Percentiles rank a stretch among this genome's conserved stretches.
phyloP scores from a whole-genome alignment of 768 basidiomycete species.

The Macrolepiota albuminosa region DNA sequence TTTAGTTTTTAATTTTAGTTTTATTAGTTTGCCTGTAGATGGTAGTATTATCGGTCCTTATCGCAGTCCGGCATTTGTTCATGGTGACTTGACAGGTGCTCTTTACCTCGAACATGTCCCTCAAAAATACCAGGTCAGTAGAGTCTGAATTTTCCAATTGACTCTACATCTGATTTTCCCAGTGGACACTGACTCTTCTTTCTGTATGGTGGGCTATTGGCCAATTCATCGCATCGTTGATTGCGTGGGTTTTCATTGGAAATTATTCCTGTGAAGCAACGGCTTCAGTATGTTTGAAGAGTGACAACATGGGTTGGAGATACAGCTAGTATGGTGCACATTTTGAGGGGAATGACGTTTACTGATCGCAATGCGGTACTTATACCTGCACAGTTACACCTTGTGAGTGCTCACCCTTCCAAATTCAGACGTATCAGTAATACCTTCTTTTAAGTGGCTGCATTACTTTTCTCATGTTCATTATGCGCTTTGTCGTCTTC shows the following conservation, averaged over 20 bases:
- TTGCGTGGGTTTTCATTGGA: conserved; percentile 53
- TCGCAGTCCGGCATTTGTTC: background rate
- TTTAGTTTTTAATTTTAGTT: conserved; percentile 9
- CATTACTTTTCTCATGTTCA: conserved; percentile 48
- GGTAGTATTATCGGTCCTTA: conserved; percentile 21
- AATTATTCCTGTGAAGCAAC: conserved; percentile 45
- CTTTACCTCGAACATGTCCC: conserved; percentile 43
- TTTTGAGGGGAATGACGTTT: too few species aligned
- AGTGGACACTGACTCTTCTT: conserved; percentile 52
- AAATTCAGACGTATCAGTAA: background rate
- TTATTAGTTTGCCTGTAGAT: conserved; percentile 37
- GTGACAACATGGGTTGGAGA: conserved; percentile 58
- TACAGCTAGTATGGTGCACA: conserved; percentile 41
- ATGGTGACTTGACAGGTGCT: conserved; percentile 23
- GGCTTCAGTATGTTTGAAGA: conserved; percentile 34
- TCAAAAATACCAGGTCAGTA: conserved; percentile 31
- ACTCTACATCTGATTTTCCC: conserved; percentile 4
- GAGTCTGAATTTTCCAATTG: conserved; percentile 5
- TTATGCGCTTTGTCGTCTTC: conserved; percentile 52
- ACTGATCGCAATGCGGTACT: background rate
- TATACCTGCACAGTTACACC: conserved; percentile 24
- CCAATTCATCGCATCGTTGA: conserved; percentile 43
- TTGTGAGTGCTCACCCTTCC: conserved; percentile 24
- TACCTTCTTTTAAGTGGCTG: conserved; percentile 28
- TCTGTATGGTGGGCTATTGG: conserved; percentile 54